Evolutionary conservation across 2,329 filamentous ascomycete species (phyloP).

Genomic region (Botrytis porri): DNA sequence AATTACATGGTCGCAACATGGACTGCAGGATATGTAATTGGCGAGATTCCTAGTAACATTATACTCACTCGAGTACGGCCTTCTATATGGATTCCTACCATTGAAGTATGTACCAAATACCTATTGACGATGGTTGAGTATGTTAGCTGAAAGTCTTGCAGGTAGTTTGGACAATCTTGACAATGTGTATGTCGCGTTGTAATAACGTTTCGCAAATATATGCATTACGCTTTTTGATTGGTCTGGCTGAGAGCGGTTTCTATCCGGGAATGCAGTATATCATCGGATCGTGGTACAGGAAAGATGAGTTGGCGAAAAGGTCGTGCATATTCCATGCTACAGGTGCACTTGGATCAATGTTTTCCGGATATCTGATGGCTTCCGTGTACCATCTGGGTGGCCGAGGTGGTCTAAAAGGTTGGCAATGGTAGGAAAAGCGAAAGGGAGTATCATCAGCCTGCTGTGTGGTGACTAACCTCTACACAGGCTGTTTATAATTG

Average conservation of each 20-base stretch:
- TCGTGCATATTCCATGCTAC: conserved; percentile 57
- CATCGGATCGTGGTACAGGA: conserved; percentile 55
- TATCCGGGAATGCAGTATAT: conserved; percentile 53
- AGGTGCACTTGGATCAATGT: conserved; percentile 51
- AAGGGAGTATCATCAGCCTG: neutral
- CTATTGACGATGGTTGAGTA: neutral
- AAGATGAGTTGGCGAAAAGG: conserved; percentile 42
- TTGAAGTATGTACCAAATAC: neutral
- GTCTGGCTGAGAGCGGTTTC: conserved; percentile 51
- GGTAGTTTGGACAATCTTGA: conserved; percentile 18
- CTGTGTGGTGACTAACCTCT: conserved; percentile 19
- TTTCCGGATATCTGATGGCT: conserved; percentile 45
- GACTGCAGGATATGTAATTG: conserved; percentile 50
- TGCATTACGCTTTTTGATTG: conserved; percentile 41
- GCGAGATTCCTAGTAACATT: conserved; percentile 50
- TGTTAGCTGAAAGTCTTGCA: neutral
- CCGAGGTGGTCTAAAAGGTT: conserved; percentile 40
- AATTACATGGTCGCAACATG: conserved; percentile 24
- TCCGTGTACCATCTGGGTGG: conserved; percentile 44
- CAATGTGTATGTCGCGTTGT: conserved; percentile 10
- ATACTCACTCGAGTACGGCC: conserved; percentile 43
- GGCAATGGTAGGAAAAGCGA: conserved; percentile 31
- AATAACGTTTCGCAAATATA: conserved; percentile 39
- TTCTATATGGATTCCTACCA: conserved; percentile 17
- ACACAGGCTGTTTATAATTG: conserved; percentile 43